These are phyloP conservation scores for Wallacemonas sp. DNA, from an alignment of 208 protist genomes.

Conservation along the genomic window DNA sequence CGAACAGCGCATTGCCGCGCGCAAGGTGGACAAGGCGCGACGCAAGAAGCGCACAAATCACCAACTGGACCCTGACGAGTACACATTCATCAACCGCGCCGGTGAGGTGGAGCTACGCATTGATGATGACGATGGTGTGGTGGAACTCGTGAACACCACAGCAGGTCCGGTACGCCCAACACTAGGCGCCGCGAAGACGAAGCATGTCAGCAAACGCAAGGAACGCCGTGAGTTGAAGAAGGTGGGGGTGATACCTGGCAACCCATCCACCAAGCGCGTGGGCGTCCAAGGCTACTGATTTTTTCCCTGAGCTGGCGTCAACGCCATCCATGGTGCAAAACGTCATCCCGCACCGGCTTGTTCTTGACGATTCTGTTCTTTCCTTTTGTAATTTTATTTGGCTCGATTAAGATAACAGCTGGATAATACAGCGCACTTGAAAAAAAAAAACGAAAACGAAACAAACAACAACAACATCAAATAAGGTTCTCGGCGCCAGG, in stretches of 20 bases:
- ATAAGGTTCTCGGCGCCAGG: background rate
- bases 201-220: slow-evolving; percentile 65
- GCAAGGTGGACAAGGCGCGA: slow-evolving; percentile 29
- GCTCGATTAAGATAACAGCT: slow-evolving; percentile 20
- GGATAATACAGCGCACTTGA: slow-evolving; percentile 11
- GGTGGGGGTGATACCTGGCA: slow-evolving; percentile 42
- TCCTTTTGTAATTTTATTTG: background rate
- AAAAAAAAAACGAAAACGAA: slow-evolving; percentile 6
- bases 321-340: no score
- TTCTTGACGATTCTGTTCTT: slow-evolving; percentile 9
- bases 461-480: slow-evolving; percentile 11
- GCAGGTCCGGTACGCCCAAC: slow-evolving; percentile 27
- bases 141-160: slow-evolving; percentile 48
- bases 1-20: slow-evolving; percentile 35
- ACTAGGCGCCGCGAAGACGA: slow-evolving; percentile 22
- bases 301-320: no score
- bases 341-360: no score
- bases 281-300: slow-evolving; percentile 61
- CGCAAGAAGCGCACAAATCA: slow-evolving; percentile 69
- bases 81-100: slow-evolving; percentile 75
- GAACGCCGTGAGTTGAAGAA: slow-evolving; percentile 70
- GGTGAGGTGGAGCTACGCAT: slow-evolving; percentile 86
- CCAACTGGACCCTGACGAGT: slow-evolving; percentile 70
- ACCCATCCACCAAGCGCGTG: slow-evolving; percentile 61
- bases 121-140: slow-evolving; percentile 87